Evolutionary conservation across 2,329 filamentous ascomycete genomes (phyloP), one percentile per base, ranked within the genome.

Genomic region (Pseudopyricularia javanii): DNA sequence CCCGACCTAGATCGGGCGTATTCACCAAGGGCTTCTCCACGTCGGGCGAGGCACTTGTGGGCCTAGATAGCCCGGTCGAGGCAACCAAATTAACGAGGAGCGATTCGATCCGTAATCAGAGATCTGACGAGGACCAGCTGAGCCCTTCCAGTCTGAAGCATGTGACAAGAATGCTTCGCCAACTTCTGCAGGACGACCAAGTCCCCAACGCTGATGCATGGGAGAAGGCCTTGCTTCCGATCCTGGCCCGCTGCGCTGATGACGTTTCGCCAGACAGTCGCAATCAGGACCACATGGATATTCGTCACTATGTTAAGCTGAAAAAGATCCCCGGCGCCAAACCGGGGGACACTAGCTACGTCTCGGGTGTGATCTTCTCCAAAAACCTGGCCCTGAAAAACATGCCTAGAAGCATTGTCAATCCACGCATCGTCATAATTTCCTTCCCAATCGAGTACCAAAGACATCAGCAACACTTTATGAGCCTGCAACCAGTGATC

Each of bases 361-460:
- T 97, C 15, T 95, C 93, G 9, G 94, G 93, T 0, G 85, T 98
- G 8, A 91, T 98, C 1, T 98, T 98, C 65, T 93, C 90, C 12
- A 98, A 98, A 65, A 98, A 98, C 58, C 73, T 98, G 50, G 93
- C 94, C 0, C 72, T 97, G 51, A 98, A 98, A 66, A 95, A 86
- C 67, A 98, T 98, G 93, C 85, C 88, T 17, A 81, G 93, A 54
- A 88, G 82, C 57, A 93, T 97, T 56, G 68, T 77, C 12, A 85
- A 88, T 53, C 93, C 93, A 3, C 83, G 89, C 32, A 93, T 98
- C 56, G 78, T 95, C 49, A 88, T 98, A 57, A 85, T 98, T 54
- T 91, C 90, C 0, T 98, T 98, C 63, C 84, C 93, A 0, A 88
- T 98, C 54, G 93, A 98, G 64, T 98, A 98, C 66, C 88, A 94